These are phyloP conservation scores for Coniochaeta sp. DNA, from an alignment of 2,329 filamentous ascomycete genomes.

Conservation along the genomic window DNA sequence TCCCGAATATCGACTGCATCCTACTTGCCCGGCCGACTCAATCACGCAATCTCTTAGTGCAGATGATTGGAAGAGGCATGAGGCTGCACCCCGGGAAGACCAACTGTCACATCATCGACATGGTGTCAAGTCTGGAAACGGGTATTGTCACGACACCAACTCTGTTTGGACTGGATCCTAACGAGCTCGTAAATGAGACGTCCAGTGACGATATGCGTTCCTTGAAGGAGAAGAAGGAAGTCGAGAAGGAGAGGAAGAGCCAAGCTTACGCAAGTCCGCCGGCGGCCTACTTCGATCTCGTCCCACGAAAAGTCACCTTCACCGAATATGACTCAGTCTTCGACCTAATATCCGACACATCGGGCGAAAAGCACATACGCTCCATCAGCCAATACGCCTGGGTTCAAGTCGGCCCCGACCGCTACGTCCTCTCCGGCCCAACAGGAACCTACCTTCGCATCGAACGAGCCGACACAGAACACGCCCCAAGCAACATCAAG, in stretches of 20 bases:
- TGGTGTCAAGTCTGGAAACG: slow-evolving; percentile 78
- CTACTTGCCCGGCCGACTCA: slow-evolving; percentile 81
- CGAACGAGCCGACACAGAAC: slow-evolving; percentile 25
- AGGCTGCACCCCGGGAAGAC: slow-evolving; percentile 72
- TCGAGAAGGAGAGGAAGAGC: slow-evolving; percentile 27
- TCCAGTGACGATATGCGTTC: slow-evolving; percentile 54
- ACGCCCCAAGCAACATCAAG: slow-evolving; percentile 15
- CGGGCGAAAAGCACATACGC: slow-evolving; percentile 71
- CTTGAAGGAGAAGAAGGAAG: slow-evolving; percentile 41
- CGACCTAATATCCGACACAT: slow-evolving; percentile 79
- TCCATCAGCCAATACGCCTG: slow-evolving; percentile 69
- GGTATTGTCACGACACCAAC: slow-evolving; percentile 89
- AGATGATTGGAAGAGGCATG: slow-evolving; percentile 97
- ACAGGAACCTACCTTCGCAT: slow-evolving; percentile 56
- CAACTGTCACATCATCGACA: slow-evolving; percentile 92
- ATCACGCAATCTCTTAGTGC: slow-evolving; percentile 86
- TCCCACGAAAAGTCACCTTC: slow-evolving; percentile 57
- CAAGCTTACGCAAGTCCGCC: slow-evolving; percentile 9
- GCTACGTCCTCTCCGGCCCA: slow-evolving; percentile 63
- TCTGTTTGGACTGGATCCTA: slow-evolving; percentile 84
- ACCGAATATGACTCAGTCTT: slow-evolving; percentile 90
- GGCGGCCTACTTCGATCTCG: slow-evolving; percentile 1
- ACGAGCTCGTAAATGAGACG: slow-evolving; percentile 64
- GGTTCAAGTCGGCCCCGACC: slow-evolving; percentile 68
- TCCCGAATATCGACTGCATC: slow-evolving; percentile 94